Conservation (phyloP, 148 eudicot species). For the Heliosperma pusillum region DNA sequence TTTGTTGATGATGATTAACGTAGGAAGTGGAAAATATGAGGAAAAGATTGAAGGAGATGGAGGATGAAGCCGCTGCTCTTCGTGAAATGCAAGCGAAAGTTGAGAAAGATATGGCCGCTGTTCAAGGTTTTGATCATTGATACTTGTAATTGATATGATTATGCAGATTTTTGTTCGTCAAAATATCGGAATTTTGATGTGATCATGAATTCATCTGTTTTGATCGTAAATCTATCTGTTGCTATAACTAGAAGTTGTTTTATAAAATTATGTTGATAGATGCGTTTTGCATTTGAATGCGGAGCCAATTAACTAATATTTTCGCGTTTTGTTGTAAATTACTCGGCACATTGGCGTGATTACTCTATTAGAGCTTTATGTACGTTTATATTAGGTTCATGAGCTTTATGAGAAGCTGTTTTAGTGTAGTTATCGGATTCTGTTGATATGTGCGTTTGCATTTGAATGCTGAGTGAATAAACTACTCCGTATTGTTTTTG, state of each 20-base stretch:
- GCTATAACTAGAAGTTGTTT: no score
- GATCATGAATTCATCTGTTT: not conserved
- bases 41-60: conserved; percentile 64
- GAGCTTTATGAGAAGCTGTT: not conserved
- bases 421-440: not conserved
- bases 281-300: not conserved
- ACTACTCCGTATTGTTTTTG: no score
- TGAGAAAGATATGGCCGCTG: conserved; percentile 60
- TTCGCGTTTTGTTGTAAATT: not conserved
- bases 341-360: not conserved
- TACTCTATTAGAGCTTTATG: not conserved
- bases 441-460: not conserved
- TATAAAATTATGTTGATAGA: not conserved
- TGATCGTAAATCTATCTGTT: not conserved
- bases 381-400: not conserved
- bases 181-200: not conserved
- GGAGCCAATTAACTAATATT: not conserved
- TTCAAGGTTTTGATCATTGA: conserved; percentile 47
- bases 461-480: not conserved
- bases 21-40: conserved; percentile 60
- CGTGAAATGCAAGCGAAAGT: conserved; percentile 72
- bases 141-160: not conserved
- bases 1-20: not conserved
- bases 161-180: not conserved
- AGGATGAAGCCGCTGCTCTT: conserved; percentile 61